These are phyloP conservation scores for Beauveria pseudobassiana DNA, from an alignment of 2,329 filamentous ascomycete species.

Conservation along the genomic window DNA sequence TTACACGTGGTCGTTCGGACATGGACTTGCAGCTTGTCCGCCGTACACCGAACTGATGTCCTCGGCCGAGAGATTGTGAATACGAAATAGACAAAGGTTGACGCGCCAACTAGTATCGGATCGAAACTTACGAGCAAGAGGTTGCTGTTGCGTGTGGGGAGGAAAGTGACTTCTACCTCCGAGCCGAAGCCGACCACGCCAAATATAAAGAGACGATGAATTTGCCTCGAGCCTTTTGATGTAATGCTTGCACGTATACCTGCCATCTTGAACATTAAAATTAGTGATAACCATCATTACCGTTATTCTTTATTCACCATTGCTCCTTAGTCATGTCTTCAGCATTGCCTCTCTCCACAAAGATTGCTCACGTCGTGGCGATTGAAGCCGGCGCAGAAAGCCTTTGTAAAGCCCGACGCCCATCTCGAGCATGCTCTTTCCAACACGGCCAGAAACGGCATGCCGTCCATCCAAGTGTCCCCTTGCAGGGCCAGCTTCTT, in stretches of 20 bases:
- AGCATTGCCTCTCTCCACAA: slow-evolving; percentile 11
- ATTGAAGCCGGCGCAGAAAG: background rate
- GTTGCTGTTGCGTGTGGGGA: background rate
- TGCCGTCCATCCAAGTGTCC: slow-evolving; percentile 30
- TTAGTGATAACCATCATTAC: no score
- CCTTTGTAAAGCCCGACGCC: slow-evolving; percentile 9
- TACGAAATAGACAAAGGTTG: no score
- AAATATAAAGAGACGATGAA: background rate
- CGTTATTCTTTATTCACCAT: background rate
- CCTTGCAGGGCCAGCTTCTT: slow-evolving; percentile 30
- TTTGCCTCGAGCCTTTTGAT: background rate
- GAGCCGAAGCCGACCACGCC: background rate
- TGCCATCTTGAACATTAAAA: background rate
- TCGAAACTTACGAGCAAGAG: no score
- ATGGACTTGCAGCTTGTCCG: no score
- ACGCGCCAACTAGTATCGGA: no score
- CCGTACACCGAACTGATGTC: no score
- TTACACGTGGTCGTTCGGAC: no score
- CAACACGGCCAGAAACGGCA: slow-evolving; percentile 24
- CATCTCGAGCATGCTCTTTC: slow-evolving; percentile 21
- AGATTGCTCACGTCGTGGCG: background rate
- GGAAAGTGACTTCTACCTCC: background rate
- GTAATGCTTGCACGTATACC: no score
- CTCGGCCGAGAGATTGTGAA: no score
- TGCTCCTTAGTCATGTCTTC: background rate